A percentile compares a stretch with the other conserved stretches of the same genome.
These are phyloP conservation scores for Vigna trinervia DNA, from an alignment of 306 rosid genomes.

Conservation along the genomic window DNA sequence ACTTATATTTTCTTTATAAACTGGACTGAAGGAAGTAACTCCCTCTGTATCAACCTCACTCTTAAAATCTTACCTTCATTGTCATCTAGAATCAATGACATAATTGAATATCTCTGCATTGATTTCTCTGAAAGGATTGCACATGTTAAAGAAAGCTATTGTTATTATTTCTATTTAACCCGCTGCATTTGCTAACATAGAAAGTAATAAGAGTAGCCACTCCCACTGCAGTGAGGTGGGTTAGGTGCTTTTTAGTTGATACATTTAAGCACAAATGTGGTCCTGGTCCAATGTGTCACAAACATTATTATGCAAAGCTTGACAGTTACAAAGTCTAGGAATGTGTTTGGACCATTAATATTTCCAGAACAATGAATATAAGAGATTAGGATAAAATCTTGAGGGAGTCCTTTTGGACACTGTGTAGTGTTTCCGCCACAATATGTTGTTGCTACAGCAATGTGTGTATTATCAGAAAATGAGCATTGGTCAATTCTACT, in stretches of 20 bases:
- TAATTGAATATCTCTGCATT: constrained; percentile 28
- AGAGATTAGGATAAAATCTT: constrained; percentile 32
- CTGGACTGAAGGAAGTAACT: too few species aligned
- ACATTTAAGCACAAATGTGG: constrained; percentile 41
- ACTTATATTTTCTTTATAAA: too few species aligned
- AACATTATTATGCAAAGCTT: not conserved
- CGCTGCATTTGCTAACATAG: constrained; percentile 24
- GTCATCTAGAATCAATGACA: not conserved
- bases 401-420: constrained; percentile 3
- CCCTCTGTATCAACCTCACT: too few species aligned
- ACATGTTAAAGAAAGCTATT: constrained; percentile 9
- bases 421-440: constrained; percentile 34
- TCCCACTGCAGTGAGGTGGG: constrained; percentile 29
- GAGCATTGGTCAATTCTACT: too few species aligned
- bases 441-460: not conserved
- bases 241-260: constrained; percentile 31
- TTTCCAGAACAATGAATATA: constrained; percentile 23
- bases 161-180: not conserved
- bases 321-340: constrained; percentile 18
- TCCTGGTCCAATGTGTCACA: constrained; percentile 30
- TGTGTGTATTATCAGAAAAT: too few species aligned
- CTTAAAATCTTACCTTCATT: too few species aligned
- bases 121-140: constrained; percentile 11
- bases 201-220: not conserved
- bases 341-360: constrained; percentile 30